phyloP scores from a whole-genome alignment of 768 basidiomycete genomes.

The Coprinopsis strossmayeri region DNA sequence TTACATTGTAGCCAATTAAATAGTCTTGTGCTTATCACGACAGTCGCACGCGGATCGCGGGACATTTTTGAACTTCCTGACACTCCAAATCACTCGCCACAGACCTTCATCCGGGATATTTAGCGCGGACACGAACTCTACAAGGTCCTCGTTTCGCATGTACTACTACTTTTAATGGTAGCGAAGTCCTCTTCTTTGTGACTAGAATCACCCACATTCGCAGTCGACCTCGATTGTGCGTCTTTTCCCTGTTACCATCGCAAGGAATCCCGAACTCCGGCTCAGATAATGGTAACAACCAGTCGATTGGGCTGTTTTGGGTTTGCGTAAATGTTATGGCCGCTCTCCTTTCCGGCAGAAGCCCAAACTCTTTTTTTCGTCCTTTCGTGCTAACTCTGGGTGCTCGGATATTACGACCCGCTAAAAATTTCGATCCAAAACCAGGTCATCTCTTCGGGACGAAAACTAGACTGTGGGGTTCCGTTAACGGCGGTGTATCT shows the following conservation, averaged over 20 bases:
- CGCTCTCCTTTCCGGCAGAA: too few relatives aligned
- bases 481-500: too few relatives aligned
- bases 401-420: too few relatives aligned
- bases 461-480: too few relatives aligned
- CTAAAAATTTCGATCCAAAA: too few relatives aligned
- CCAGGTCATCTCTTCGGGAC: too few relatives aligned
- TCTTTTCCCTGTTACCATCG: background rate
- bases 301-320: too few relatives aligned
- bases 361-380: too few relatives aligned
- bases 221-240: background rate
- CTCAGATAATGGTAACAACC: too few relatives aligned
- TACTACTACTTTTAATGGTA: background rate
- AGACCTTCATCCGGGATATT: background rate
- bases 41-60: conserved; percentile 1
- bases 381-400: too few relatives aligned
- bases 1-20: too few relatives aligned
- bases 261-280: background rate
- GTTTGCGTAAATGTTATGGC: too few relatives aligned
- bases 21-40: background rate
- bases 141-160: background rate
- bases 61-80: background rate
- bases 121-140: conserved; percentile 1
- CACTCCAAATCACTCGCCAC: conserved; percentile 3
- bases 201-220: background rate
- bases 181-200: background rate